Evolutionary conservation across 345 rosid species (phyloP), one percentile per base, ranked within the genome.

Genomic region (Ricinus communis): DNA sequence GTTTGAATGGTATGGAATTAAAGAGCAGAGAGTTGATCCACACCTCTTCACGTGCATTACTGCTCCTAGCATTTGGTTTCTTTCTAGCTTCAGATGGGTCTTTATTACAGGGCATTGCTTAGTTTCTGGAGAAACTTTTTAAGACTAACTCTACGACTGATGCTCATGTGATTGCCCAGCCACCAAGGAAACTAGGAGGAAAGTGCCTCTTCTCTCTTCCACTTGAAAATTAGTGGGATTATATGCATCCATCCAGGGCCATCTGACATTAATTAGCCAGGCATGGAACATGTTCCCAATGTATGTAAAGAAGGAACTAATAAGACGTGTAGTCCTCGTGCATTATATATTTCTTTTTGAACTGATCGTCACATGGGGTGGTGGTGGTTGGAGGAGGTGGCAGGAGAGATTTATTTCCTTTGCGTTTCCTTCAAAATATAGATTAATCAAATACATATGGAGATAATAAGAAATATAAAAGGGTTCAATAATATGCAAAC

Each of bases 361-460:
- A 24, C 79, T 62, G 60, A 60, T 76, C 10, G n/a, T 85, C 88
- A 85, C 88, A 79, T 81, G 86, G 85, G 74, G 45, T 54, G 64
- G 70, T 60, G 46, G n/a, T n/a, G n/a, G 80, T 65, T 67, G 61
- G 33, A 33, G 66, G 69, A n/a, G n/a, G 57, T 68, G 64, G 62
- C 33, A 1, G 51, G 31, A 21, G 59, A 52, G 45, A 41, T 60
- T 66, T 31, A 68, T 55, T 70, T 64, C 15, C 3, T 33, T 40
- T n/a, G 8, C 70, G 66, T 73, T 59, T 19, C 59, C 25, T 58
- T 69, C 7, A 8, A 54, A 38, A 61, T 57, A 57, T 49, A 49
- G 31, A 41, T 53, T 41, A 18, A 18, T 28, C 68, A 40, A 7
- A n/a, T n/a, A n/a, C n/a, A n/a, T n/a, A n/a, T n/a, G n/a, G n/a